Base-by-base conservation (phyloP, 768 basidiomycete species). In the Lepiota brunneoincarnata region DNA sequence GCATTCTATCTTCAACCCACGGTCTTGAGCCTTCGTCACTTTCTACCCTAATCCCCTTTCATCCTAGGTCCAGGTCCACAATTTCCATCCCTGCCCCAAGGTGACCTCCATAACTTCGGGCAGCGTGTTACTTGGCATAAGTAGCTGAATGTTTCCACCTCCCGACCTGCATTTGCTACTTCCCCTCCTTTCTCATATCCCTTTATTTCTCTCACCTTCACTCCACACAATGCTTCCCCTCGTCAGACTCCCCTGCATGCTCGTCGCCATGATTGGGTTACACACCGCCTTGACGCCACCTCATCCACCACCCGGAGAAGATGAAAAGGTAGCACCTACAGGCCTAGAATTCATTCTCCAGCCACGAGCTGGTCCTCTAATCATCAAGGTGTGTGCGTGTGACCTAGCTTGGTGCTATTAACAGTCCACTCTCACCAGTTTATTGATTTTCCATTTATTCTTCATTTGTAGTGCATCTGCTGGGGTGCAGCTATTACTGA, bases 281-380 rank as follows among this genome's bases (percentile, higher is more conserved):
- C 77, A 78, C 26, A 63, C 70, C 24, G 70, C 76, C 18, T 65
- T 72, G 31, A 81, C 80, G 1, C 76, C 81, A 37, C 81, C 74
- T 20, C 67, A 75, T 34, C 72, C 74, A 15, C 75, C 74, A 24
- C 71, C 72, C 21, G 42, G 58, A 3, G 57, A 58, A 39, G 66
- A 67, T 20, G 73, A 77, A 48, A 63, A 65, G 17, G 67, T 63
- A 5, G 62, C 64, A 7, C 69, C 70, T 6, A 74, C 72, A 2
- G 63, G 59, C 17, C 58, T 75, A 42, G 78, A 79, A 61, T 54
- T 58, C 2, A 20, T 77, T 6, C 31, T 80, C 20, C 68, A 67
- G 46, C 71, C 70, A 49, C 64, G 71, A 24, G 59, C 64, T 20
- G 69, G 67, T 11, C 69, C 68, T 14, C 39, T 64, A 11, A 23